Percentiles rank a stretch among this genome's conserved stretches.
Conservation (phyloP, 2,329 filamentous ascomycete genomes). For the Aspergillus fijiensis region DNA sequence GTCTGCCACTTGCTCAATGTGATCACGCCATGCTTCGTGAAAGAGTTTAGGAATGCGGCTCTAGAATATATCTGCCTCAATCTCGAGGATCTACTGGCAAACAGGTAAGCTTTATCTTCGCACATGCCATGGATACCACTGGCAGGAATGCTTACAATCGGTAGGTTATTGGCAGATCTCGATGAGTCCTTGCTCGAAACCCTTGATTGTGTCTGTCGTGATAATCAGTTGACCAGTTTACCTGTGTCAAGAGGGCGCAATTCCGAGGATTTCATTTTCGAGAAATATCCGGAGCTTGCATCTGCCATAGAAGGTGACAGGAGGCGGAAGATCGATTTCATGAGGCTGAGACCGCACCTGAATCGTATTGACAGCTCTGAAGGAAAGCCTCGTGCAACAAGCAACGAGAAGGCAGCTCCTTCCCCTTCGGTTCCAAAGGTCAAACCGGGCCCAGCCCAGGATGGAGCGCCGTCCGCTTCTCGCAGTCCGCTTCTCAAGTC, state of each 20-base stretch:
- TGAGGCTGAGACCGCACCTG: conserved; percentile 65
- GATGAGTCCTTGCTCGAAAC: conserved; percentile 80
- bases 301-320: conserved; percentile 43
- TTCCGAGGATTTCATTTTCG: conserved; percentile 56
- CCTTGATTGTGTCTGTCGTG: conserved; percentile 74
- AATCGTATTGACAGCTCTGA: conserved; percentile 68
- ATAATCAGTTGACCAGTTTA: conserved; percentile 75
- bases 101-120: conserved; percentile 52
- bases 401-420: conserved; percentile 61
- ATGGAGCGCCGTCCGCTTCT: conserved; percentile 46
- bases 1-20: conserved; percentile 82
- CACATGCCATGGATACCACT: not conserved
- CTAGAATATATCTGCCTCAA: conserved; percentile 91
- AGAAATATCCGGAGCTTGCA: conserved; percentile 48
- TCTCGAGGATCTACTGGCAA: conserved; percentile 87
- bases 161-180: conserved; percentile 73
- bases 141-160: conserved; percentile 15
- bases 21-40: conserved; percentile 78
- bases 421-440: conserved; percentile 46
- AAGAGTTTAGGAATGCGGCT: conserved; percentile 81
- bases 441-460: conserved; percentile 45
- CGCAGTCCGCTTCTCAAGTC: conserved; percentile 67
- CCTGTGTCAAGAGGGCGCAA: conserved; percentile 76
- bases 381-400: conserved; percentile 60
- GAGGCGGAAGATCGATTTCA: conserved; percentile 70